Conservation (phyloP, 257 asterid species). For the Linaria vulgaris region DNA sequence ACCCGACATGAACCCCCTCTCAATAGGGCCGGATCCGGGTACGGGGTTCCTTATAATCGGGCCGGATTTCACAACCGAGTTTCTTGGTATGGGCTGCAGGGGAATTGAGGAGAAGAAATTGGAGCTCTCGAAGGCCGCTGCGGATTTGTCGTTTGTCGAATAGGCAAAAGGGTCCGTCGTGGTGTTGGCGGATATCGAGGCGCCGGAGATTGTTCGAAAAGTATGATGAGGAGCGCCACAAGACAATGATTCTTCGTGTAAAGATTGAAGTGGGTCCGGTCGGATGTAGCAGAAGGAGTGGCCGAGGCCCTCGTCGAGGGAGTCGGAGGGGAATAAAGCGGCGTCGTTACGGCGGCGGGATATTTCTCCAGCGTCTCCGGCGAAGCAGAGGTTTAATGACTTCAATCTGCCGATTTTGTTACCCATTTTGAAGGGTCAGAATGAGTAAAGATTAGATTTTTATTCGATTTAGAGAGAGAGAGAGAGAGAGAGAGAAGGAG, state of each 20-base stretch:
- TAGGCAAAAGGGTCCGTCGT: constrained; percentile 51
- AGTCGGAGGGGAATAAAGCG: constrained; percentile 43
- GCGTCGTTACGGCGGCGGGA: constrained; percentile 68
- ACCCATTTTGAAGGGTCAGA: constrained; percentile 48
- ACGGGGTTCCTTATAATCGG: constrained; percentile 56
- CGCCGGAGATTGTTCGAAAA: constrained; percentile 86
- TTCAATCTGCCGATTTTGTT: constrained; percentile 60
- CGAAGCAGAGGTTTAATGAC: constrained; percentile 64
- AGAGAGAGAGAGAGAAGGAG: neutral
- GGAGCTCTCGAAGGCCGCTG: constrained; percentile 92
- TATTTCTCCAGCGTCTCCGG: constrained; percentile 80
- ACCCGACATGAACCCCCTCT: constrained; percentile 89
- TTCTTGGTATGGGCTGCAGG: constrained; percentile 65
- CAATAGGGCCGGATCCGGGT: constrained; percentile 66
- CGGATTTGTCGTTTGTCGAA: constrained; percentile 55
- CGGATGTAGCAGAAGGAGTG: constrained; percentile 89
- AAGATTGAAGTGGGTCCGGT: constrained; percentile 54
- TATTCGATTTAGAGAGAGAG: neutral
- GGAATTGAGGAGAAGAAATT: constrained; percentile 83
- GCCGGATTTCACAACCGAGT: constrained; percentile 62
- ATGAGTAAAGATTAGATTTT: neutral
- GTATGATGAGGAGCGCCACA: constrained; percentile 37
- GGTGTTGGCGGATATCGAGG: constrained; percentile 94
- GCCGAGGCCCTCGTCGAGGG: constrained; percentile 85
- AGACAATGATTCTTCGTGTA: too few relatives aligned